Evolutionary conservation across 208 protist species (phyloP), one percentile per base, ranked within the genome.

Genomic region (Herpetomonas samuelpessoai): DNA sequence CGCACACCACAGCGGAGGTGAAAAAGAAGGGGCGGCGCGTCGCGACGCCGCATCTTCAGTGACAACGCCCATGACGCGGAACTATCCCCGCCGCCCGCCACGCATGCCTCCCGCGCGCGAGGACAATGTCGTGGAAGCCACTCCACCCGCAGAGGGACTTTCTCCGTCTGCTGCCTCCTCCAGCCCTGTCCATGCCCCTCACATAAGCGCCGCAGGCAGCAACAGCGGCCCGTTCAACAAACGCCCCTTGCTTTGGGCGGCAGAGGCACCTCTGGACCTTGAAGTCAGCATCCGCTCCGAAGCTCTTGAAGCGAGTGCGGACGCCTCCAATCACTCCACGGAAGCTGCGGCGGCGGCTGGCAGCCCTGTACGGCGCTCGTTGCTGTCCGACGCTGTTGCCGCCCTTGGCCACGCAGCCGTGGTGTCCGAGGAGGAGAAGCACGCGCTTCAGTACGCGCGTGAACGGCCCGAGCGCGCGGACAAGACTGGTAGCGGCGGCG

Each of bases 41-140:
- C n/a, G n/a, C n/a, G n/a, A n/a, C n/a, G n/a, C n/a, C n/a, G n/a
- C n/a, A n/a, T n/a, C n/a, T n/a, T n/a, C n/a, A n/a, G n/a, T n/a
- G n/a, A n/a, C n/a, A n/a, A n/a, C n/a, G n/a, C n/a, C n/a, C n/a
- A n/a, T n/a, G n/a, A n/a, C n/a, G n/a, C n/a, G n/a, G n/a, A 46
- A 50, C 21, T 71, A 56, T 56, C 83, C 83, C 55, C 81, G 76
- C 12, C 81, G 76, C 0, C 76, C 45, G 2, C 75, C 80, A 21
- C 62, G 12, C 18, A 39, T 28, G 28, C 69, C 77, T 14, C 73
- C 57, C 1, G 45, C 44, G 19, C 63, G 65, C 24, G 78, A 81
- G 57, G 78, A 85, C 27, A 67, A 85, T 39, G 57, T 84, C 41
- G 48, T 58, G 44, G 74, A 79, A 19, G 39, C 58, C 16, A 25